phyloP scores from a whole-genome alignment of 495 filamentous ascomycete species.

The Tuber melanosporum region DNA sequence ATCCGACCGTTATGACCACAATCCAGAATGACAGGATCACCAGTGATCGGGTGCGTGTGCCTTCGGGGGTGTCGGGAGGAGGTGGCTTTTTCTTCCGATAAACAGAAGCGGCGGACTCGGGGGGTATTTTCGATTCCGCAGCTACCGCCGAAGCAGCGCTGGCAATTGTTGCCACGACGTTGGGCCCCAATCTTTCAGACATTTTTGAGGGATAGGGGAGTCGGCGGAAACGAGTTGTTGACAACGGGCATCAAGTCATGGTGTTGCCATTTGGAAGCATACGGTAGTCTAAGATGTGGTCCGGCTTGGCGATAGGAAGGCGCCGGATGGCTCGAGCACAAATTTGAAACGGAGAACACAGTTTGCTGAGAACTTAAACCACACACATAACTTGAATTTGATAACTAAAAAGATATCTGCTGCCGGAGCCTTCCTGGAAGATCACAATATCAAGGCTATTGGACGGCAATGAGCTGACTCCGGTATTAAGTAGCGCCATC shows the following conservation, averaged over 20 bases:
- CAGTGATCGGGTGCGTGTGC: slow-evolving; percentile 58
- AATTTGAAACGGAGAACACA: neutral
- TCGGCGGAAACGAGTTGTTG: neutral
- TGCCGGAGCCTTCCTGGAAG: neutral
- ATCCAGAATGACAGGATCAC: slow-evolving; percentile 89
- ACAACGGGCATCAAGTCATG: neutral
- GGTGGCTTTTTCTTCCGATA: slow-evolving; percentile 44
- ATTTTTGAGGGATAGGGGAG: slow-evolving; percentile 11
- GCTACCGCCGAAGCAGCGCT: slow-evolving; percentile 8
- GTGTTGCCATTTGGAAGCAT: neutral
- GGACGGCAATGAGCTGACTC: neutral
- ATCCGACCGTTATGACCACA: slow-evolving; percentile 72
- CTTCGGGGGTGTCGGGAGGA: slow-evolving; percentile 67
- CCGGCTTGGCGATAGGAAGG: neutral
- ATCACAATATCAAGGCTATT: neutral
- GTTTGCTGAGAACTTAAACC: neutral
- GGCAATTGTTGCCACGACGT: slow-evolving; percentile 16
- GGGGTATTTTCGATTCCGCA: slow-evolving; percentile 12
- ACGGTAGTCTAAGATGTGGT: neutral
- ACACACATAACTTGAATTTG: neutral
- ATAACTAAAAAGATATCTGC: neutral
- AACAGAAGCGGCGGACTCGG: slow-evolving; percentile 13
- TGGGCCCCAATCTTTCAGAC: slow-evolving; percentile 22
- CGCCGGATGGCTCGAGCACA: neutral
- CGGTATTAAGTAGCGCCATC: neutral